A percentile compares a stretch with the other conserved stretches of the same genome.
These are phyloP conservation scores for Cladosporium sp. DNA, from an alignment of 2,329 filamentous ascomycete species.

Conservation along the genomic window DNA sequence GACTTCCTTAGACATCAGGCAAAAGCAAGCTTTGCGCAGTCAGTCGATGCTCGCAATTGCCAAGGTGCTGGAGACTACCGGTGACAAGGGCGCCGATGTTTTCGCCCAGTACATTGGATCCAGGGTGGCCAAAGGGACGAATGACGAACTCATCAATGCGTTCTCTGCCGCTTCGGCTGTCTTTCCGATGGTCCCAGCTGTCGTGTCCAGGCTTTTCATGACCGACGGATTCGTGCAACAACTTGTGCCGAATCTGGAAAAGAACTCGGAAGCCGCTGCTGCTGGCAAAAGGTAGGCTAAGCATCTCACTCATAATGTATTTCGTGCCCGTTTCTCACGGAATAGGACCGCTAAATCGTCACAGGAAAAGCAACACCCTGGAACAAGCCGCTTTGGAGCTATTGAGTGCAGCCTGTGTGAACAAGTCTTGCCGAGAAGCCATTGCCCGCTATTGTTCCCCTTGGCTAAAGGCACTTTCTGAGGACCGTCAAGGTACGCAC, in stretches of 20 bases:
- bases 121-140: constrained; percentile 65
- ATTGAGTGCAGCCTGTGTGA: constrained; percentile 85
- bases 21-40: constrained; percentile 65
- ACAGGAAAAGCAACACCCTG: constrained; percentile 68
- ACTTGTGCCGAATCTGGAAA: constrained; percentile 68
- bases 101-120: constrained; percentile 69
- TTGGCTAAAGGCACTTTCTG: constrained; percentile 81
- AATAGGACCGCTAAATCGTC: not conserved
- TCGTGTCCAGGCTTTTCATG: constrained; percentile 73
- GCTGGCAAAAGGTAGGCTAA: constrained; percentile 22
- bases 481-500: constrained; percentile 24
- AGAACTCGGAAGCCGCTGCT: constrained; percentile 39
- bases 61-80: constrained; percentile 73
- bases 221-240: constrained; percentile 78
- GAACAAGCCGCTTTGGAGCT: constrained; percentile 83
- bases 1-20: constrained; percentile 77
- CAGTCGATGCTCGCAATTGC: constrained; percentile 78
- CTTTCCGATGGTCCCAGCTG: constrained; percentile 76
- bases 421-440: constrained; percentile 71
- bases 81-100: constrained; percentile 57
- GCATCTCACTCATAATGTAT: not conserved
- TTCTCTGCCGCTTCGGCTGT: constrained; percentile 87
- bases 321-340: not conserved
- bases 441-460: constrained; percentile 77
- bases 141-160: constrained; percentile 82